phyloP scores from a whole-genome alignment of 1,284 basidiomycete species.

The Lentinula novae-zelandiae region DNA sequence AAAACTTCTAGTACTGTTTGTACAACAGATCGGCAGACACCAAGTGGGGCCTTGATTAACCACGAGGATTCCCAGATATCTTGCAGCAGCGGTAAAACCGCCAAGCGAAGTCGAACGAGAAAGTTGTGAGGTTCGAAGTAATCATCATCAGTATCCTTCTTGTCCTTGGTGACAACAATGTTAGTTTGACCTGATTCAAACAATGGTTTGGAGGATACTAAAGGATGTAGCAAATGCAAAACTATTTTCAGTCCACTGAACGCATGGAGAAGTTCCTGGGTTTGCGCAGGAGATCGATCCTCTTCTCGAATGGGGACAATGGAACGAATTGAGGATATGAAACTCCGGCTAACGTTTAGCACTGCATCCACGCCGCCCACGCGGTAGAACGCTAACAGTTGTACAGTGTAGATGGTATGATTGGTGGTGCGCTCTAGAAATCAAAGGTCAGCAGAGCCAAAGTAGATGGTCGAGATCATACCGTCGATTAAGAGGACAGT shows the following conservation, averaged over 20 bases:
- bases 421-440: constrained; percentile 66
- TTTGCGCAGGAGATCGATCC: constrained; percentile 52
- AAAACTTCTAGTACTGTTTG: constrained; percentile 81
- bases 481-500: constrained; percentile 83
- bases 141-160: constrained; percentile 68
- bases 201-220: constrained; percentile 78
- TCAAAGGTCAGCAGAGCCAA: constrained; percentile 11
- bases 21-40: constrained; percentile 72
- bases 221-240: constrained; percentile 72
- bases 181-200: constrained; percentile 85
- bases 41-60: constrained; percentile 73
- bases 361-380: constrained; percentile 72
- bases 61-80: constrained; percentile 84
- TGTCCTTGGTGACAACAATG: constrained; percentile 71
- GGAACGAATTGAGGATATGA: constrained; percentile 55
- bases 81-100: constrained; percentile 65
- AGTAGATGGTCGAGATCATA: constrained; percentile 29
- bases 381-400: constrained; percentile 74
- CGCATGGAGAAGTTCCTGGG: constrained; percentile 69
- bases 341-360: constrained; percentile 55
- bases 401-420: constrained; percentile 78
- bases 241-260: constrained; percentile 82
- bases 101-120: constrained; percentile 76
- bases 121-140: constrained; percentile 87
- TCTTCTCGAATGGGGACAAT: constrained; percentile 45